A percentile compares a stretch with the other conserved stretches of the same genome.
Evolutionary conservation across 2,329 filamentous ascomycete species (phyloP).

Genomic region (Daldinia sp.): DNA sequence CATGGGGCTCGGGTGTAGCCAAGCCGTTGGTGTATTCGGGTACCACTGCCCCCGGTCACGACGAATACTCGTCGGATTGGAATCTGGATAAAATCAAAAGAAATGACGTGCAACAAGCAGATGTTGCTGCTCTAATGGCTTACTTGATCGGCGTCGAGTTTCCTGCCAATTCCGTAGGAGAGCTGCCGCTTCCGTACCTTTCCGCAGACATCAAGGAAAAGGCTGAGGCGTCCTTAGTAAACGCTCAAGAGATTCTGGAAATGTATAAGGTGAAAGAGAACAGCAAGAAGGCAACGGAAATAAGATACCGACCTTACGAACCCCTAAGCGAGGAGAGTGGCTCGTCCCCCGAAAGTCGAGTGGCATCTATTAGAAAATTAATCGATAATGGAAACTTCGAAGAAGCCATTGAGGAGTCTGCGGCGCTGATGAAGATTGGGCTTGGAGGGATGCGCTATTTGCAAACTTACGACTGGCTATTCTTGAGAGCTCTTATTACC

Average conservation of each 20-base stretch:
- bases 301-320: conserved; percentile 80
- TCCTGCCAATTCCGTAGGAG: conserved; percentile 94
- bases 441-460: conserved; percentile 89
- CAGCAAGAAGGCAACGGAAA: conserved; percentile 76
- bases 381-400: conserved; percentile 74
- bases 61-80: conserved; percentile 93
- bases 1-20: conserved; percentile 92
- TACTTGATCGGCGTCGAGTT: conserved; percentile 89
- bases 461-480: conserved; percentile 98
- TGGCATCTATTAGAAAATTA: conserved; percentile 71
- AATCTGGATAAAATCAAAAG: conserved; percentile 79
- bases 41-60: conserved; percentile 77
- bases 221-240: conserved; percentile 83
- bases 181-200: conserved; percentile 85
- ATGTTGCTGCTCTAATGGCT: conserved; percentile 94
- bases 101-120: conserved; percentile 92
- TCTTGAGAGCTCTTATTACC: conserved; percentile 87
- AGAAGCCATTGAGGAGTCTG: conserved; percentile 80
- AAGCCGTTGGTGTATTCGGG: conserved; percentile 68
- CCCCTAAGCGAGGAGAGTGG: conserved; percentile 69
- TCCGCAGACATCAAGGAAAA: conserved; percentile 77
- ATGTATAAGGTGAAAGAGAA: conserved; percentile 97
- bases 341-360: conserved; percentile 70
- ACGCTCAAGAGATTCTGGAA: conserved; percentile 86
- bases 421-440: conserved; percentile 77